Percentiles rank a stretch among this genome's conserved stretches.
These are phyloP conservation scores for Penicillium sp. DNA, from an alignment of 2,329 filamentous ascomycete species.

Conservation along the genomic window DNA sequence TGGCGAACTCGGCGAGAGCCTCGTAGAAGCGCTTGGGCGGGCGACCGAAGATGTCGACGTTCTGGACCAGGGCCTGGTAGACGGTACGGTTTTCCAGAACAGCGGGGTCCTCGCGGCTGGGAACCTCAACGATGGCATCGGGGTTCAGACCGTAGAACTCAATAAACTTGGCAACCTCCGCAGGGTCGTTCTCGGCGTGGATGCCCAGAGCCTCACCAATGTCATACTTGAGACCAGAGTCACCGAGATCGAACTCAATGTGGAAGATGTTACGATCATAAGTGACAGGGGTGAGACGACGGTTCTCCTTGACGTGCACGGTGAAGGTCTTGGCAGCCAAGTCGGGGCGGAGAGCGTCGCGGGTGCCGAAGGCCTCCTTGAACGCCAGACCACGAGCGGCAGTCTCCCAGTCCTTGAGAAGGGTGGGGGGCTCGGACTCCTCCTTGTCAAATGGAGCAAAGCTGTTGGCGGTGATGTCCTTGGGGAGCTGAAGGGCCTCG, in stretches of 20 bases:
- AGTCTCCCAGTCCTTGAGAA: constrained; percentile 77
- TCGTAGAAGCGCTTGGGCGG: constrained; percentile 99
- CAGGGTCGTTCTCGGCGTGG: constrained; percentile 88
- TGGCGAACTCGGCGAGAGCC: constrained; percentile 81
- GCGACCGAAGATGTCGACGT: constrained; percentile 94
- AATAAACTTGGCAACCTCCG: constrained; percentile 83
- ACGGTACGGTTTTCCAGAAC: constrained; percentile 87
- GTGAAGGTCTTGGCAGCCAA: constrained; percentile 82
- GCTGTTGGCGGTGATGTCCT: constrained; percentile 74
- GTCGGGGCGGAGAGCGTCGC: constrained; percentile 78
- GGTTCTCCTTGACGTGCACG: constrained; percentile 92
- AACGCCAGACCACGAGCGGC: constrained; percentile 87
- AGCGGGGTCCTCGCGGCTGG: constrained; percentile 75
- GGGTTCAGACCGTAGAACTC: constrained; percentile 82
- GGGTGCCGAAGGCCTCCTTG: constrained; percentile 88
- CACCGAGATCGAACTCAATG: constrained; percentile 95
- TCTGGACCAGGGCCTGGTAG: constrained; percentile 88
- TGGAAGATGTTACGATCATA: constrained; percentile 99
- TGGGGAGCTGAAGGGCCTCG: constrained; percentile 55
- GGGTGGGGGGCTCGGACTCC: constrained; percentile 68
- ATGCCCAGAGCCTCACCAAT: constrained; percentile 97
- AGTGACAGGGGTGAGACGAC: constrained; percentile 80
- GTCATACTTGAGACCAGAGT: constrained; percentile 90
- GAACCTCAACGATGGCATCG: constrained; percentile 86
- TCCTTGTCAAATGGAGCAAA: constrained; percentile 80